These are phyloP conservation scores for Microstegium vimineum DNA, from an alignment of 176 grass and related monocot genomes.

Conservation along the genomic window DNA sequence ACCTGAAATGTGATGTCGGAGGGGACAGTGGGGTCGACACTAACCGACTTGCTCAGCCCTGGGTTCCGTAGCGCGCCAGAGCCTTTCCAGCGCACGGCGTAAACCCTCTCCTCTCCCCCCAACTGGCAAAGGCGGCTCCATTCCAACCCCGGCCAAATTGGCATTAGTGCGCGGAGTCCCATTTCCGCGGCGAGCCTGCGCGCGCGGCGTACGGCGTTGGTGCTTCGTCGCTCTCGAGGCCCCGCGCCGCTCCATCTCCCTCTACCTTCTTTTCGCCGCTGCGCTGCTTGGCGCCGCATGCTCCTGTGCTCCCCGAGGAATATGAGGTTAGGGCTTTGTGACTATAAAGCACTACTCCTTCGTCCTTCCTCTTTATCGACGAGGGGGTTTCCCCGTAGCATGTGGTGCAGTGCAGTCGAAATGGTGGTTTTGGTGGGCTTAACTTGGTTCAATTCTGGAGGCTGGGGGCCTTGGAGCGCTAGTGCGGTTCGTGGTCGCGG, in stretches of 20 bases:
- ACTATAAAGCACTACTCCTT: neutral
- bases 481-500: neutral
- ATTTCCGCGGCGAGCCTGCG: neutral
- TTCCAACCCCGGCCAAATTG: neutral
- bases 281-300: neutral
- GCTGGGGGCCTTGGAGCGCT: neutral
- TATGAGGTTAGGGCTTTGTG: conserved; percentile 13
- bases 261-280: neutral
- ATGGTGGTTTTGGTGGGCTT: neutral
- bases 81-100: neutral
- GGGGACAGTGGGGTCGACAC: no score
- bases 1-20: no score
- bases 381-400: neutral
- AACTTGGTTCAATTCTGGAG: neutral
- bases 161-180: neutral
- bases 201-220: neutral
- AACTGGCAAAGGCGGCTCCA: neutral
- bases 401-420: neutral
- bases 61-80: neutral
- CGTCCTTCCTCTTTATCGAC: neutral
- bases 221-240: neutral
- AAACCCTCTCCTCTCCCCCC: neutral
- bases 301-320: conserved; percentile 6
- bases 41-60: no score
- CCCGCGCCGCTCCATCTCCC: neutral